Base-by-base conservation (phyloP, 179 eudicot species). In the Silene noctiflora region DNA sequence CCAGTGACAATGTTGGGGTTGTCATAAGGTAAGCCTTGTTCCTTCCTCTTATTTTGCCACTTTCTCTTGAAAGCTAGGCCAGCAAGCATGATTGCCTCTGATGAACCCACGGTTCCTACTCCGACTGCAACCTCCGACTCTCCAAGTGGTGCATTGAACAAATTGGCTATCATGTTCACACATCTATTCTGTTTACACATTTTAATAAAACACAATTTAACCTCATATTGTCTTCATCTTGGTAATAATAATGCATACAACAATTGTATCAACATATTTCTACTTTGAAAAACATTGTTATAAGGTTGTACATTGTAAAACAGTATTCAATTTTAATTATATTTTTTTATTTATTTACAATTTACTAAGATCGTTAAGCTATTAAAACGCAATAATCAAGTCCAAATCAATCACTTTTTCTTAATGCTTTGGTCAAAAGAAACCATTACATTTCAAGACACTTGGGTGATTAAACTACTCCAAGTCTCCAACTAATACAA, bases 11-110 rank as follows among this genome's bases (percentile, higher is more conserved):
- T 76, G 66, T 76, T 76, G 14, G 78, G 78, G 17, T 67, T 67
- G 66, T 76, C 72, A 14, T 1, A 51, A 31, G 78, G 78, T 10
- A 51, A 31, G 31, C 78, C 78, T 67, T 76, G 64, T 17, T 70
- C 78, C 39, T 76, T 76, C 20, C 78, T 31, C 44, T 20, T 67
- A 65, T 76, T 67, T 27, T 76, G 78, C 78, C 78, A 76, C 33
- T 55, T 67, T 4, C 66, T 53, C 66, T 76, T 76, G 73, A 76
- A 76, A 19, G 78, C 78, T 2, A 76, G 21, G 33, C 78, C 78
- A 35, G 78, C 78, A 10, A 76, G 55, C 78, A 76, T 76, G n/a
- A 76, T 76, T 19, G 78, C 78, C 59, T 76, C 78, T 0, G 78
- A 76, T 19, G 78, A 76, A 2, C 78, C 78, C 6, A 76, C 78